phyloP scores from a whole-genome alignment of 768 basidiomycete genomes.

The Heimioporus sp. region DNA sequence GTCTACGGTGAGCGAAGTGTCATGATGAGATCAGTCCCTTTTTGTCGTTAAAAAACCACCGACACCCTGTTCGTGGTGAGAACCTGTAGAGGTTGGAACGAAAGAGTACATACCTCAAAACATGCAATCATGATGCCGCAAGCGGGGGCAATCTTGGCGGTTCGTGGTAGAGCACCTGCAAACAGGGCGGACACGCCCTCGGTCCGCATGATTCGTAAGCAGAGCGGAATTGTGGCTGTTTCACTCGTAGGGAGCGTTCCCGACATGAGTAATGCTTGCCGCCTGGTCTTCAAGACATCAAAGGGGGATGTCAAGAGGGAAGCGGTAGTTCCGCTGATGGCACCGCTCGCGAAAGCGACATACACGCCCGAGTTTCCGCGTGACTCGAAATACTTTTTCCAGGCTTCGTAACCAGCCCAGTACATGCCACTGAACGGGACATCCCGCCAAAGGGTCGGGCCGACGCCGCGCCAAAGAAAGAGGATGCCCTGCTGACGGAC shows the following conservation, averaged over 20 bases:
- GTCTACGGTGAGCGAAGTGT: constrained; percentile 26
- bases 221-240: constrained; percentile 59
- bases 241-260: constrained; percentile 36
- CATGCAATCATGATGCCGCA: constrained; percentile 98
- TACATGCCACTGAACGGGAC: constrained; percentile 97
- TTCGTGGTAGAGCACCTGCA: constrained; percentile 81
- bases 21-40: constrained; percentile 15
- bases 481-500: constrained; percentile 62
- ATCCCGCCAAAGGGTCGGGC: constrained; percentile 93
- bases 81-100: constrained; percentile 3
- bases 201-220: constrained; percentile 65
- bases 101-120: constrained; percentile 65
- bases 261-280: constrained; percentile 81
- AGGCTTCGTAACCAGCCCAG: constrained; percentile 92
- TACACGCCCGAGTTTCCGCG: constrained; percentile 55
- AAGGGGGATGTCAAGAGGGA: constrained; percentile 92
- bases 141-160: constrained; percentile 95
- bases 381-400: constrained; percentile 62
- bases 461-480: constrained; percentile 88
- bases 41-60: constrained; percentile 48
- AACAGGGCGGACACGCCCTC: constrained; percentile 82
- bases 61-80: constrained; percentile 47
- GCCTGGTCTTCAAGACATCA: constrained; percentile 93
- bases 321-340: constrained; percentile 81
- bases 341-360: constrained; percentile 88